Evolutionary conservation across 768 basidiomycete genomes (phyloP), one percentile per base, ranked within the genome.

Genomic region (Hygrophoropsis aurantiaca): DNA sequence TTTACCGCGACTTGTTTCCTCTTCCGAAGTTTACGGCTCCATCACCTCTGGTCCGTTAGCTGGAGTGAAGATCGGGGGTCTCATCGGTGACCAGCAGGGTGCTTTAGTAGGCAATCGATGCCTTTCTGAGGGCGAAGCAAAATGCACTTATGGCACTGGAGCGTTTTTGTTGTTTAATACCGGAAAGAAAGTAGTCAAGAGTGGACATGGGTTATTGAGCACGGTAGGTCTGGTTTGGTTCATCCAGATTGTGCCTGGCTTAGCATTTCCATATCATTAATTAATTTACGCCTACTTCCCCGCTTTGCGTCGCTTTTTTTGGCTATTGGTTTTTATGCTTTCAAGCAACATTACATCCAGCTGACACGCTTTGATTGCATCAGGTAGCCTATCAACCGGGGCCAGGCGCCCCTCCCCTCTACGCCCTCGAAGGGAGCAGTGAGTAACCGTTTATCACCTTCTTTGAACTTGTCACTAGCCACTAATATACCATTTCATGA

Each of bases 1-100:
- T 52, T 77, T 99, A 15, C 94, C 95, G 10, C 82, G 75, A 53
- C 79, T 99, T 50, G 90, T 92, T 24, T 93, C 90, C 10, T 90
- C 93, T 19, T 91, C 93, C 3, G 88, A 98, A 69, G 84, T 94
- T 4, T 98, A 95, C 67, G 97, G 94, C 33, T 69, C 79, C 20
- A 78, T 97, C 47, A 69, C 77, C 7, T 70, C 72, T 25, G 89
- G 90, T 2, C 59, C 82, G 3, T 72, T 92, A 51, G 72, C 74
- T 54, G 91, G 88, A 33, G 75, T 93, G 10, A 86, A 86, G 8
- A 90, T 99, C 44, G 94, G 85, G 30, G 95, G 95, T 18, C 81
- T 98, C 39, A 84, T 95, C 7, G 97, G 97, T n/a, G 97, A 99
- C 63, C 97, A 99, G 70, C 97, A 99, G 65, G 97, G 89, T 5